A percentile compares a stretch with the other conserved stretches of the same genome.
Evolutionary conservation across 1,284 basidiomycete species (phyloP).

Genomic region (Fomes fomentarius): DNA sequence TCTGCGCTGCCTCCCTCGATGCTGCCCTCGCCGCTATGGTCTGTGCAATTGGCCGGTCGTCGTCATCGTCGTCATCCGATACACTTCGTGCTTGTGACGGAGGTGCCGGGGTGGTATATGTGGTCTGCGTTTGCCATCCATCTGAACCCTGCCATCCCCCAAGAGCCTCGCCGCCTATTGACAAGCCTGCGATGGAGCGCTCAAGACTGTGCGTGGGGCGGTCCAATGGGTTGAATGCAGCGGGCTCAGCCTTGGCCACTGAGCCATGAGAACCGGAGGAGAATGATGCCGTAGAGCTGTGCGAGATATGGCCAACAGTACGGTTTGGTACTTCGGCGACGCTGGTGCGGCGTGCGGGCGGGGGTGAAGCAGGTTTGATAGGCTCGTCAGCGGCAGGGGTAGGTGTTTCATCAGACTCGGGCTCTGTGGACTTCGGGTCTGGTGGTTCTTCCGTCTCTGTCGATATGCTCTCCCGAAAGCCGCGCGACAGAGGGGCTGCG

Average conservation of each 20-base stretch:
- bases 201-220: constrained; percentile 40
- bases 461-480: constrained; percentile 37
- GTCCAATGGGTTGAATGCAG: constrained; percentile 59
- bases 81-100: constrained; percentile 28
- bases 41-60: constrained; percentile 73
- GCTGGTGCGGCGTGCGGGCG: constrained; percentile 20
- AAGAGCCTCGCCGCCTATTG: constrained; percentile 61
- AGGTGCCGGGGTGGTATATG: constrained; percentile 24
- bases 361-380: constrained; percentile 21
- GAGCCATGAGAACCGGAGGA: constrained; percentile 21
- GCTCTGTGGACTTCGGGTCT: constrained; percentile 25
- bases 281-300: constrained; percentile 22
- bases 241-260: constrained; percentile 28
- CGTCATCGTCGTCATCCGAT: constrained; percentile 65
- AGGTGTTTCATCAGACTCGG: constrained; percentile 32
- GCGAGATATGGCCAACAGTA: constrained; percentile 26
- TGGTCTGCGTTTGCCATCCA: constrained; percentile 53
- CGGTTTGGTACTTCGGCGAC: constrained; percentile 26
- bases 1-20: constrained; percentile 37
- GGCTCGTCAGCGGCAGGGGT: constrained; percentile 19
- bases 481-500: constrained; percentile 23
- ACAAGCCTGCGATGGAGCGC: constrained; percentile 59
- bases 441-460: constrained; percentile 25
- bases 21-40: constrained; percentile 35
- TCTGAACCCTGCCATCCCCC: constrained; percentile 40